Evolutionary conservation across 495 filamentous ascomycete species (phyloP).

Genomic region (Podospora anserina): DNA sequence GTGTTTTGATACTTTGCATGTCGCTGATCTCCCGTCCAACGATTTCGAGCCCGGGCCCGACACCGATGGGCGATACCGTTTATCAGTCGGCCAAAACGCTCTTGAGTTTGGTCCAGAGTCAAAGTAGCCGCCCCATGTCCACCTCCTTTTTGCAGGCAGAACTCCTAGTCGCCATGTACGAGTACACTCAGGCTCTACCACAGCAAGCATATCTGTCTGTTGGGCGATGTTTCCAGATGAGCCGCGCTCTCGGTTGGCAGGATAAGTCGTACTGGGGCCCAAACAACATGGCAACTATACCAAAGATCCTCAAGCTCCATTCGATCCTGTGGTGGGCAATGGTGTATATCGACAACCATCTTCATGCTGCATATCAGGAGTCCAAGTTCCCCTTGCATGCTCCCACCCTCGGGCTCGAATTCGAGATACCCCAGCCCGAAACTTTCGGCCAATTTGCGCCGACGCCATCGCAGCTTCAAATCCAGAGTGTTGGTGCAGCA

Average conservation of each 20-base stretch:
- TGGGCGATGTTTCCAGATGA: constrained; percentile 30
- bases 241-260: constrained; percentile 31
- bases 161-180: constrained; percentile 79
- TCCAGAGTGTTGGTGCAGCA: background rate
- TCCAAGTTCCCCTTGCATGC: constrained; percentile 30
- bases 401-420: constrained; percentile 13
- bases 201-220: constrained; percentile 55
- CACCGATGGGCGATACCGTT: constrained; percentile 22
- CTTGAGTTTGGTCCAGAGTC: constrained; percentile 27
- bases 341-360: constrained; percentile 30
- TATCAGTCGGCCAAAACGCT: constrained; percentile 31
- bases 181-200: constrained; percentile 72
- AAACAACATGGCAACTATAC: constrained; percentile 11
- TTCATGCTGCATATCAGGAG: constrained; percentile 31
- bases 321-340: constrained; percentile 37
- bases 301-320: constrained; percentile 27
- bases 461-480: background rate
- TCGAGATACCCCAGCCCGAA: constrained; percentile 29
- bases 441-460: constrained; percentile 18
- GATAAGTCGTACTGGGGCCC: constrained; percentile 23
- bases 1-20: constrained; percentile 31
- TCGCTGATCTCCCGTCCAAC: constrained; percentile 24
- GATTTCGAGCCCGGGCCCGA: constrained; percentile 8
- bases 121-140: constrained; percentile 22
- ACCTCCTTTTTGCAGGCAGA: constrained; percentile 56